Base-by-base conservation (phyloP, 2,329 filamentous ascomycete species). In the Onygena corvina region DNA sequence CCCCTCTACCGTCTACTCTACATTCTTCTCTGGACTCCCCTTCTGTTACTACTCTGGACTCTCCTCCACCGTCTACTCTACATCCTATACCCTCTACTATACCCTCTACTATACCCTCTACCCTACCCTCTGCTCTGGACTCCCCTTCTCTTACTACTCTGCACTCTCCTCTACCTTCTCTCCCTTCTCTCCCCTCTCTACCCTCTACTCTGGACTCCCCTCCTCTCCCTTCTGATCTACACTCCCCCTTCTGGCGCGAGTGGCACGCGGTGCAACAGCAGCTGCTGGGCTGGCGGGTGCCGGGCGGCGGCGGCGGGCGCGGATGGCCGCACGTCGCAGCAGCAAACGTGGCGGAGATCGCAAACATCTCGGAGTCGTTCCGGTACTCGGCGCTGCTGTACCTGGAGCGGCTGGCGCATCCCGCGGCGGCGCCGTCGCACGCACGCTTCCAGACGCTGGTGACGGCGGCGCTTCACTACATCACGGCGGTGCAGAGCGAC, bases 321-420 rank as follows among this genome's bases (percentile, higher is more conserved):
- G n/a, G n/a, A n/a, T n/a, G n/a, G n/a, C n/a, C 57, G 9, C 53
- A 59, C 31, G 61, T 69, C 1, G 76, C 76, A 0, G 69, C 76
- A 7, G 74, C 74, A 5, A 84, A 92, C 62, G 68, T 84, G 1
- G 74, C 80, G 18, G 87, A 93, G 55, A 73, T 94, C 8, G 76
- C 81, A 29, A 85, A 88, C 59, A 83, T 94, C 46, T 93, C 86
- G 16, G 87, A 94, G 64, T 84, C 84, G 8, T 95, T 94, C 73
- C 84, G 89, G 14, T 88, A 92, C 64, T 82, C 88, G 0, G 89
- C 88, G 0, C 75, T 95, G 29, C 76, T 95, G 8, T 95, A 94
- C 70, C 89, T 84, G 7, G 87, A 94, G 69, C 84, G 89, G 3
- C 78, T 95, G 20, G 87, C 85, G 1, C 81, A 83, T 56, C 89